phyloP scores from a whole-genome alignment of 495 filamentous ascomycete genomes.

The Physcia stellaris region DNA sequence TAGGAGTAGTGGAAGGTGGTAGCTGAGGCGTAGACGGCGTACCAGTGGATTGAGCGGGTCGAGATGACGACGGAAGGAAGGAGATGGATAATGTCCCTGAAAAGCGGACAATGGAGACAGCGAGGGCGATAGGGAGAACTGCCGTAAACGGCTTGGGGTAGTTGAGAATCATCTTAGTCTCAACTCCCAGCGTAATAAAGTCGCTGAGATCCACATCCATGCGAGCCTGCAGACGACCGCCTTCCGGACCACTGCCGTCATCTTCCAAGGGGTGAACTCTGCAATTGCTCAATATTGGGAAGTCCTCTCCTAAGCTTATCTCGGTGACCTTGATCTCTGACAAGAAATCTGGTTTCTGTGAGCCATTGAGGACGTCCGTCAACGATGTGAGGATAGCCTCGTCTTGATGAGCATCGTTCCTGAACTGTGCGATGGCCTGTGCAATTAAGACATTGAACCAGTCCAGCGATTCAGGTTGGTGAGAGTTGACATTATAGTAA shows the following conservation, averaged over 20 bases:
- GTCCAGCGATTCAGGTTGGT: constrained; percentile 96
- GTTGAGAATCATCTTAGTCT: constrained; percentile 87
- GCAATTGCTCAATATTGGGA: constrained; percentile 98
- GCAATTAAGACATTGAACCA: constrained; percentile 99
- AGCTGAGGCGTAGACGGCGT: constrained; percentile 12
- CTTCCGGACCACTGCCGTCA: constrained; percentile 37
- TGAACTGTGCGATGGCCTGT: constrained; percentile 91
- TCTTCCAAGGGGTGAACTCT: constrained; percentile 74
- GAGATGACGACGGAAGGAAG: constrained; percentile 54
- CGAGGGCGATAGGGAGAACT: constrained; percentile 82
- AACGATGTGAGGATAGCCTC: constrained; percentile 93
- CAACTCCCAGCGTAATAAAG: constrained; percentile 82
- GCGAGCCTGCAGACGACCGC: constrained; percentile 68
- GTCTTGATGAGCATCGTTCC: constrained; percentile 68
- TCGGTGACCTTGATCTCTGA: constrained; percentile 91
- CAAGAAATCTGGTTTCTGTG: constrained; percentile 75
- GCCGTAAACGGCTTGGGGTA: constrained; percentile 82
- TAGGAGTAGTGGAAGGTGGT: constrained; percentile 36
- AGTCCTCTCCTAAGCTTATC: constrained; percentile 86
- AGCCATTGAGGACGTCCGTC: constrained; percentile 73
- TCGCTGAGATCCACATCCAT: constrained; percentile 92
- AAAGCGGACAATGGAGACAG: constrained; percentile 84
- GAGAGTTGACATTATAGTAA: constrained; percentile 91
- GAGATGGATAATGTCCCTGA: constrained; percentile 87
- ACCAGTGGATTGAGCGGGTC: constrained; percentile 19